Conservation (phyloP, 176 grass and related monocot genomes). For the Phyllostachys edulis region DNA sequence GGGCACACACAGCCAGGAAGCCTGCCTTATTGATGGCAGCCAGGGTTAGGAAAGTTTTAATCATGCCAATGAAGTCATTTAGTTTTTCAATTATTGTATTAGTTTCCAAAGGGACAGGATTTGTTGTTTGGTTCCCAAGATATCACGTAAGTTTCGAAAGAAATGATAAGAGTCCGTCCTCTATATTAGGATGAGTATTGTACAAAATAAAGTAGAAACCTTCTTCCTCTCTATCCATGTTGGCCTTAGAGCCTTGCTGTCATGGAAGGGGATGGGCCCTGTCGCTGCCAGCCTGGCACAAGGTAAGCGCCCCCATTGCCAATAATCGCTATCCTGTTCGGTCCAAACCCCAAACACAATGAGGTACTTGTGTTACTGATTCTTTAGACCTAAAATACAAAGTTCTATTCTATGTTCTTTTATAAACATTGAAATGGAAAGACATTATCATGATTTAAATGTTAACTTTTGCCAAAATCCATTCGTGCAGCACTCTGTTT, state of each 20-base stretch:
- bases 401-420: neutral
- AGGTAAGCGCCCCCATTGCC: neutral
- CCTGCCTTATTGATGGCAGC: neutral
- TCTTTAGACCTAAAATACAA: conserved; percentile 4
- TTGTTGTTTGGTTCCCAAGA: neutral
- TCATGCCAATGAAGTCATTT: neutral
- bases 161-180: neutral
- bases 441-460: conserved; percentile 8
- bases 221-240: neutral
- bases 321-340: neutral
- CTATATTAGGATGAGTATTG: neutral
- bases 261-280: no score
- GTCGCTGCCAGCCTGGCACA: neutral
- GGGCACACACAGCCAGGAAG: neutral
- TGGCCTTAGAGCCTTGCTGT: neutral
- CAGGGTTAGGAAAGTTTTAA: neutral
- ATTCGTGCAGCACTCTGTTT: conserved; percentile 69
- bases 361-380: neutral
- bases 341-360: neutral
- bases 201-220: conserved; percentile 7
- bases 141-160: neutral
- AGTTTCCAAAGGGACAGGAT: neutral
- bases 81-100: neutral
- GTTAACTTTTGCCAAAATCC: conserved; percentile 17
- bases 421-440: conserved; percentile 1